phyloP scores from a whole-genome alignment of 352 stramenopile species.

The Blastocystis sp. region DNA sequence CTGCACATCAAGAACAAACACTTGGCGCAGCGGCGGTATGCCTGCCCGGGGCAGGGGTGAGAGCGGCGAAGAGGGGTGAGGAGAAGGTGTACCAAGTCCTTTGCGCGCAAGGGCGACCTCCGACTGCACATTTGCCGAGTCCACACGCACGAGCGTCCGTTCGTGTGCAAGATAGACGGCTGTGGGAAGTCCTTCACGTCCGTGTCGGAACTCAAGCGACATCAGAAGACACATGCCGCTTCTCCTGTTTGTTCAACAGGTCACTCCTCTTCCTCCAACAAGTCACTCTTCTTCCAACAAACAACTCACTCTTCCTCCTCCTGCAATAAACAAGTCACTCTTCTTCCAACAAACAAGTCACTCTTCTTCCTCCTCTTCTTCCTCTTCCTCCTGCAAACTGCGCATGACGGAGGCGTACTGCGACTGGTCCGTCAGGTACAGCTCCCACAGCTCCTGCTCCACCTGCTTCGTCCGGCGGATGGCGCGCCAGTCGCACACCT shows the following conservation, averaged over 20 bases:
- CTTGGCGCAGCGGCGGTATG: background rate
- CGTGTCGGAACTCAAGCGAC: slow-evolving; percentile 33
- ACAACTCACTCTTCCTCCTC: background rate
- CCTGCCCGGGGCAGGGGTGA: background rate
- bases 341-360: background rate
- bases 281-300: background rate
- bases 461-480: background rate
- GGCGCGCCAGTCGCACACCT: background rate
- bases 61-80: background rate
- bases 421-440: slow-evolving; percentile 25
- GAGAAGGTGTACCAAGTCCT: slow-evolving; percentile 1
- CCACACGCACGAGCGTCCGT: slow-evolving; percentile 34
- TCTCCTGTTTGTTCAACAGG: slow-evolving; percentile 17
- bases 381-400: slow-evolving; percentile 23
- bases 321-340: background rate
- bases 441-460: slow-evolving; percentile 34
- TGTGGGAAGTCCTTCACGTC: slow-evolving; percentile 10
- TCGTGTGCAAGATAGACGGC: slow-evolving; percentile 5
- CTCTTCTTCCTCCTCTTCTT: background rate
- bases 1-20: slow-evolving; percentile 64
- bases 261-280: background rate
- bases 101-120: slow-evolving; percentile 29
- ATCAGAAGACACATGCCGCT: background rate
- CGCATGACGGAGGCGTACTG: slow-evolving; percentile 19
- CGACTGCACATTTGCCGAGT: slow-evolving; percentile 2